These are phyloP conservation scores for Alternaria ethzedia DNA, from an alignment of 2,329 filamentous ascomycete genomes.

Conservation along the genomic window DNA sequence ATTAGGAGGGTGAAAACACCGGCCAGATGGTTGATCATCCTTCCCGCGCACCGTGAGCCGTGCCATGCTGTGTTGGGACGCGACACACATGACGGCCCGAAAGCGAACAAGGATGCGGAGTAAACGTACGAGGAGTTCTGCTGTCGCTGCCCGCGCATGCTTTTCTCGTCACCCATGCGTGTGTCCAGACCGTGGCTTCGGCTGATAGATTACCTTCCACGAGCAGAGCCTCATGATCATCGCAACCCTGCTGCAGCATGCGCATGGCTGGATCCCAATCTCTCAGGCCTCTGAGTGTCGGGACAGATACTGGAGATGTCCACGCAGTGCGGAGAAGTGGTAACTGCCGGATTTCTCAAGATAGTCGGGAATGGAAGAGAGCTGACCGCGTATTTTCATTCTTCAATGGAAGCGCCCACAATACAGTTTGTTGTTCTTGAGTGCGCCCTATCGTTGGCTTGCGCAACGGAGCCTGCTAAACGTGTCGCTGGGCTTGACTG, in stretches of 20 bases:
- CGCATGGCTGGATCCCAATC: slow-evolving; percentile 6
- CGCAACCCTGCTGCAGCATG: neutral
- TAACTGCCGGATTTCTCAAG: neutral
- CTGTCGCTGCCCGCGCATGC: slow-evolving; percentile 4
- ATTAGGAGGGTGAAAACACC: slow-evolving; percentile 13
- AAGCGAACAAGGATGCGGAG: slow-evolving; percentile 7
- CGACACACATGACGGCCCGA: slow-evolving; percentile 11
- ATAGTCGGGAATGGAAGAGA: neutral
- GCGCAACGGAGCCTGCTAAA: slow-evolving; percentile 2
- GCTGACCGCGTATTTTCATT: neutral
- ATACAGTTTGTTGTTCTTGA: neutral
- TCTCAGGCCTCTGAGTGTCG: neutral
- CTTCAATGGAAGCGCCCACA: neutral
- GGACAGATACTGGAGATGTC: neutral
- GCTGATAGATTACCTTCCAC: slow-evolving; percentile 16
- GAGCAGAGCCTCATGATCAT: slow-evolving; percentile 29
- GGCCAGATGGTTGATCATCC: slow-evolving; percentile 26
- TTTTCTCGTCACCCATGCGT: slow-evolving; percentile 5
- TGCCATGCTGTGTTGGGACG: slow-evolving; percentile 14
- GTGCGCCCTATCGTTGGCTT: slow-evolving; percentile 8
- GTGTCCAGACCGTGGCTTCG: slow-evolving; percentile 4
- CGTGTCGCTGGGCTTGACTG: slow-evolving; percentile 17
- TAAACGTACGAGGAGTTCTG: slow-evolving; percentile 2
- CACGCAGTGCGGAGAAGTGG: neutral
- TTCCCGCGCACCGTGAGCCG: slow-evolving; percentile 23